Base-by-base conservation (phyloP, 192 early-diverging fungal genomes). In the Coemansia sp. region DNA sequence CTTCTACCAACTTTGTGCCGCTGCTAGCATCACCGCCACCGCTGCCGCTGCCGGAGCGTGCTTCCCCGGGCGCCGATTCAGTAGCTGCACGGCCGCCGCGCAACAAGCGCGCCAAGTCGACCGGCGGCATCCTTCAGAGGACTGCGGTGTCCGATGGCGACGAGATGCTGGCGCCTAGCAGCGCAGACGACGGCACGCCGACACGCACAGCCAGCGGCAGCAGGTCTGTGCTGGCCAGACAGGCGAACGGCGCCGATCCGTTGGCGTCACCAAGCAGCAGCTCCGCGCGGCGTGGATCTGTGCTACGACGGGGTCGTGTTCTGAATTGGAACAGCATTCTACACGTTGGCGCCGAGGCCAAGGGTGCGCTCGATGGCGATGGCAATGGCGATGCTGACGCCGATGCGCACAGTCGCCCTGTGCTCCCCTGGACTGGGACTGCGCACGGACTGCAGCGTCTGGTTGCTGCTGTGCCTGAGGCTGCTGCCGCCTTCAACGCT, bases 261-360 rank as follows among this genome's bases (percentile, higher is more conserved):
- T 51, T 58, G 6, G 60, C 56, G 1, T 54, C 65, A 21, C 56
- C 65, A 4, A 13, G 46, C 39, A 10, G 36, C 21, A 13, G 46
- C 18, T 15, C 62, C 10, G 55, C 16, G 40, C 70, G 62, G 18
- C 62, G 74, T 11, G 41, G 56, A 2, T 60, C 68, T 9, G 26
- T 55, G 41, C 60, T 66, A 47, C 80, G 80, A 19, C 74, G 80
- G 12, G 75, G 76, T n/a, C 80, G 80, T n/a, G 72, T 61, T 57
- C 72, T 77, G 39, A 82, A 82, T 68, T 82, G 80, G 80, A 60
- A 47, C 66, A 76, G 59, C 66, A 62, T 82, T 5, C 57, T 82
- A 51, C 80, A 77, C 7, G 47, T 68, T 2, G 78, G 70, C 41
- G 68, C 47, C 32, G 80, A 82, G 47, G 67, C 62, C 36, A 70